phyloP scores from a whole-genome alignment of 345 rosid species.

The Syzygium oleosum region DNA sequence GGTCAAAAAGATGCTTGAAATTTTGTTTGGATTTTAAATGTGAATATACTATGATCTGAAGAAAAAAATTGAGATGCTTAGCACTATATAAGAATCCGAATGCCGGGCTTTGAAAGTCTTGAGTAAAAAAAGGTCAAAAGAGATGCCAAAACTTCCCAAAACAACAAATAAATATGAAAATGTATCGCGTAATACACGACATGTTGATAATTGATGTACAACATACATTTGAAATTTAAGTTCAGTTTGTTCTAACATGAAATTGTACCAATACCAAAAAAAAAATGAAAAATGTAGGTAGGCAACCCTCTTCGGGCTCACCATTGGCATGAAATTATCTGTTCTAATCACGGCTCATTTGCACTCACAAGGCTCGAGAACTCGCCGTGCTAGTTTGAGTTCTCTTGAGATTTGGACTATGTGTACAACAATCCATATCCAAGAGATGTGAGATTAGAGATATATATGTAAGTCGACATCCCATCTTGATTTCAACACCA shows the following conservation, averaged over 20 bases:
- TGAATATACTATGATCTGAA: background rate
- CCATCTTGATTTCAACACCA: background rate
- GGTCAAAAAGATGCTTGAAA: background rate
- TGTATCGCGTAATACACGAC: background rate
- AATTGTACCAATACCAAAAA: background rate
- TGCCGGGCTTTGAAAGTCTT: background rate
- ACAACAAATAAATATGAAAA: background rate
- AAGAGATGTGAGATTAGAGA: no score
- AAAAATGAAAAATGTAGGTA: background rate
- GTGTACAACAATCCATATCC: background rate
- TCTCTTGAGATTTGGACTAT: background rate
- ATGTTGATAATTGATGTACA: background rate
- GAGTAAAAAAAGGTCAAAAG: background rate
- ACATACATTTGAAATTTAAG: background rate
- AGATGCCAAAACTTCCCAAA: background rate
- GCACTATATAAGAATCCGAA: background rate
- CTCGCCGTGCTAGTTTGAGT: background rate
- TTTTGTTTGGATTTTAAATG: background rate
- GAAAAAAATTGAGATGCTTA: background rate
- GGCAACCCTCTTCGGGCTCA: accelerated
- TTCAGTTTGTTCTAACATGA: background rate
- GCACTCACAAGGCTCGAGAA: background rate
- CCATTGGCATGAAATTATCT: background rate
- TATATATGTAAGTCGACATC: background rate
- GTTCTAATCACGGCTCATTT: accelerated